A percentile compares a stretch with the other conserved stretches of the same genome.
These are phyloP conservation scores for Eimeria acervulina DNA, from an alignment of 169 alveolate species.

Conservation along the genomic window DNA sequence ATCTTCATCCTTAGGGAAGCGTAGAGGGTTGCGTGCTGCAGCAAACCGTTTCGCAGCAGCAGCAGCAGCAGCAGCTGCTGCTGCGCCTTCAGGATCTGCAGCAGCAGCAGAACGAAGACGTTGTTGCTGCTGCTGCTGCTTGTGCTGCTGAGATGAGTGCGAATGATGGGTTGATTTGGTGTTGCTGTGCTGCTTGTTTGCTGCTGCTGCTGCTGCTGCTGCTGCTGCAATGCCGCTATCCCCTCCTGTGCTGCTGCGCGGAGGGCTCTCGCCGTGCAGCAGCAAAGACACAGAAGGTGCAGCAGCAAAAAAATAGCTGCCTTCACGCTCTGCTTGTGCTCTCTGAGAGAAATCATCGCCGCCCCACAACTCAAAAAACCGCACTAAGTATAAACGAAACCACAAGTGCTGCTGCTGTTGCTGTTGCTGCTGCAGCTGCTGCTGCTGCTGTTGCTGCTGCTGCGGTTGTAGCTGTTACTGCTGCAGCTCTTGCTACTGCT, in stretches of 20 bases:
- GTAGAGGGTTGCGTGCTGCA: slow-evolving; percentile 12
- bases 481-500: neutral
- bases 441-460: slow-evolving; percentile 6
- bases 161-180: no score
- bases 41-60: slow-evolving; percentile 5
- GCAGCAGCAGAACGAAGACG: neutral
- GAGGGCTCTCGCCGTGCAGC: no score
- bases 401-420: slow-evolving; percentile 3
- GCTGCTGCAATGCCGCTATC: neutral
- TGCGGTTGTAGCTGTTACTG: neutral
- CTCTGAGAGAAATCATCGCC: slow-evolving; percentile 14
- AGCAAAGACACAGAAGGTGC: no score
- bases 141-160: no score
- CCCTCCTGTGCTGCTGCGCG: slow-evolving; percentile 40
- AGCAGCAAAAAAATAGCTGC: neutral
- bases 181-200: neutral
- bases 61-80: slow-evolving; percentile 31
- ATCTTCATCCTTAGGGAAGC: slow-evolving; percentile 5
- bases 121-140: no score
- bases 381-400: neutral
- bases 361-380: slow-evolving; percentile 19
- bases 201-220: no score
- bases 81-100: neutral
- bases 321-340: neutral
- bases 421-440: slow-evolving; percentile 26